Evolutionary conservation across 768 basidiomycete genomes (phyloP).

Genomic region (Pilatotrama ljubarskyi): DNA sequence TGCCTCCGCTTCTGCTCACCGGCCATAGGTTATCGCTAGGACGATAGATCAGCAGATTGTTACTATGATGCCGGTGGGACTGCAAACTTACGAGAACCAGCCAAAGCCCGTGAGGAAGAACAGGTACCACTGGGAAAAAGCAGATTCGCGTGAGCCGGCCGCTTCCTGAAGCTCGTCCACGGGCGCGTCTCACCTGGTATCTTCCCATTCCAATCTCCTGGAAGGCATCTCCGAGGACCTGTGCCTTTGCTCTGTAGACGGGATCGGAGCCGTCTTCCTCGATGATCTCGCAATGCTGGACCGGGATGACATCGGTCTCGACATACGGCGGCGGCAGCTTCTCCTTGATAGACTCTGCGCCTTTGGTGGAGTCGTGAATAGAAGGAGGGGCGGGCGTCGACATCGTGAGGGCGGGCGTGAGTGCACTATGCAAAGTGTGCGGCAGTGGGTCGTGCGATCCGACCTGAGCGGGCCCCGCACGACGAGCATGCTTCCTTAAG

Average conservation of each 20-base stretch:
- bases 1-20: slow-evolving; percentile 31
- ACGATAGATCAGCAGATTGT: background rate
- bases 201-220: slow-evolving; percentile 59
- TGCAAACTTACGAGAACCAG: slow-evolving; percentile 62
- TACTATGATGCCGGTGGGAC: background rate
- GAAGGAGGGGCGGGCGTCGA: background rate
- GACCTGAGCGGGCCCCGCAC: no score
- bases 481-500: no score
- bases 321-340: background rate
- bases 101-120: slow-evolving; percentile 73
- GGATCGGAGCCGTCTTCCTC: slow-evolving; percentile 42
- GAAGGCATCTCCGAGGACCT: slow-evolving; percentile 45
- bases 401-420: no score
- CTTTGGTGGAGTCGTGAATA: background rate
- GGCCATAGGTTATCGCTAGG: slow-evolving; percentile 74
- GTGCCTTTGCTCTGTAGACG: slow-evolving; percentile 51
- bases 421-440: no score
- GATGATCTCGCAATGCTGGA: slow-evolving; percentile 33
- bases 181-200: slow-evolving; percentile 44
- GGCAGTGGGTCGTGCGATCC: no score
- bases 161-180: background rate
- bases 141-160: background rate
- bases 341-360: background rate
- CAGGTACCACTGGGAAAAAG: slow-evolving; percentile 48
- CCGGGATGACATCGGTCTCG: background rate